Evolutionary conservation across 306 rosid species (phyloP).

Genomic region (Sindora glabra): DNA sequence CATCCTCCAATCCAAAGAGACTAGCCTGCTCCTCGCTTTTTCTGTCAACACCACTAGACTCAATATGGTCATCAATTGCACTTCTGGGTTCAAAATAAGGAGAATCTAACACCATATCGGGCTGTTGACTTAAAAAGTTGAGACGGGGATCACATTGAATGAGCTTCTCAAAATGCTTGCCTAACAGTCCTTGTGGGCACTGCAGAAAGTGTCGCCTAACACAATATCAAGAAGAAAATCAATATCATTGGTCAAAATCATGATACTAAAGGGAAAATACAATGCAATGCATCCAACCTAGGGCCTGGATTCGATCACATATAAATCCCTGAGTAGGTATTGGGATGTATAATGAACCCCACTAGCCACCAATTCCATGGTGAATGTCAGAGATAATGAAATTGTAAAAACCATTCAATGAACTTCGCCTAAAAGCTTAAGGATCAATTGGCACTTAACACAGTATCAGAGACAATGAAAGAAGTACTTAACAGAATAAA

Average conservation of each 20-base stretch:
- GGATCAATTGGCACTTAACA: too few species aligned
- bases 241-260: neutral
- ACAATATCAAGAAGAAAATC: slow-evolving; percentile 7
- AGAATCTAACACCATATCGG: slow-evolving; percentile 54
- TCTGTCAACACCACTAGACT: slow-evolving; percentile 28
- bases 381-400: too few species aligned
- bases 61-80: slow-evolving; percentile 30
- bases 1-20: slow-evolving; percentile 40
- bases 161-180: slow-evolving; percentile 80
- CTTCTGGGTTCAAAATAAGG: slow-evolving; percentile 55
- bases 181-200: slow-evolving; percentile 58
- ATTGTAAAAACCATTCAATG: too few species aligned
- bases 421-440: too few species aligned
- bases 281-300: too few species aligned
- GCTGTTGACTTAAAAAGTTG: slow-evolving; percentile 56
- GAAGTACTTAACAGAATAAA: too few species aligned
- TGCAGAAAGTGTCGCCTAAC: slow-evolving; percentile 60
- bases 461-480: too few species aligned
- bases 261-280: too few species aligned
- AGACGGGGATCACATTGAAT: slow-evolving; percentile 83
- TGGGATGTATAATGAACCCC: neutral
- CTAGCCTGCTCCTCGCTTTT: slow-evolving; percentile 32
- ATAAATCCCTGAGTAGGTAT: neutral
- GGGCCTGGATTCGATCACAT: neutral
- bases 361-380: neutral